phyloP scores from a whole-genome alignment of 2,329 filamentous ascomycete genomes.

The Whalleya microplaca region DNA sequence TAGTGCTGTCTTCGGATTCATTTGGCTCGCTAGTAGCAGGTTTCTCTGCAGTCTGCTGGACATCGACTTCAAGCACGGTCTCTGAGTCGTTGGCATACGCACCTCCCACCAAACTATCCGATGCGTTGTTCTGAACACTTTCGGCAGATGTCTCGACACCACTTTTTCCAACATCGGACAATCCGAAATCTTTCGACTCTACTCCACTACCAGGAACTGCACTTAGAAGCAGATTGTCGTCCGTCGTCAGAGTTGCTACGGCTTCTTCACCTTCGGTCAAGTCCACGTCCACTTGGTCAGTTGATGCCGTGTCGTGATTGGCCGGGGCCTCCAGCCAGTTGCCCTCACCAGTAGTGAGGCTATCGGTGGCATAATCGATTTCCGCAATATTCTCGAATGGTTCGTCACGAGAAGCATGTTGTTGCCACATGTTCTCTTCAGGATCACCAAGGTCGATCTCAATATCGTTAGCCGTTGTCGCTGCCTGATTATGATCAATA shows the following conservation, averaged over 20 bases:
- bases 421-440: slow-evolving; percentile 34
- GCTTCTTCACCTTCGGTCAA: slow-evolving; percentile 6
- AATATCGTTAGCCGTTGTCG: slow-evolving; percentile 32
- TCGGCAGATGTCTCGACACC: not conserved
- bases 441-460: slow-evolving; percentile 37
- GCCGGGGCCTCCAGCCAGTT: slow-evolving; percentile 21
- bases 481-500: slow-evolving; percentile 29
- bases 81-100: slow-evolving; percentile 4
- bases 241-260: slow-evolving; percentile 3
- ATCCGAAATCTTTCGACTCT: slow-evolving; percentile 13
- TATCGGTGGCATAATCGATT: slow-evolving; percentile 27
- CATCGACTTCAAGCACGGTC: not conserved
- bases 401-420: slow-evolving; percentile 13
- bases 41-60: slow-evolving; percentile 1
- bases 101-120: not conserved
- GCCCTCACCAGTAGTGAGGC: slow-evolving; percentile 8
- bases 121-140: not conserved
- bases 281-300: slow-evolving; percentile 10
- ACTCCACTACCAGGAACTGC: not conserved
- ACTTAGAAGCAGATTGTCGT: slow-evolving; percentile 2
- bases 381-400: slow-evolving; percentile 25
- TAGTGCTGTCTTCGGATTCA: not conserved
- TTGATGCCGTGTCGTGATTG: slow-evolving; percentile 1
- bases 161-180: slow-evolving; percentile 1
- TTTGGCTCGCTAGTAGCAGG: not conserved